phyloP scores from a whole-genome alignment of 768 basidiomycete genomes.

The Chalciporus piperatus region DNA sequence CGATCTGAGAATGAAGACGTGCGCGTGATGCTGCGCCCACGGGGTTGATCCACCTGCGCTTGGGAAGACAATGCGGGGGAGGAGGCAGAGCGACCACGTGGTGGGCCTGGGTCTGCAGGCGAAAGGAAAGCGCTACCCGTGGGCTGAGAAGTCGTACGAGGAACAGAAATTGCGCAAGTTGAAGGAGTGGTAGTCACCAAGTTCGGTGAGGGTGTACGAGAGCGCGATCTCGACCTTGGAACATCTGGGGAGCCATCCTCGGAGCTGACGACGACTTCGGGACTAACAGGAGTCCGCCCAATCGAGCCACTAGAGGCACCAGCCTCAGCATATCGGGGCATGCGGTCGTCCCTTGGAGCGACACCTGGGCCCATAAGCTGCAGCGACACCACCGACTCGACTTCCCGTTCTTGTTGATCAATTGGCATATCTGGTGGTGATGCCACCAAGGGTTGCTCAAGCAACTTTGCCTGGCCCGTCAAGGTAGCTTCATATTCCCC shows the following conservation, averaged over 20 bases:
- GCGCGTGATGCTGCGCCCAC: conserved; percentile 56
- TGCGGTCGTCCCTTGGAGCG: conserved; percentile 13
- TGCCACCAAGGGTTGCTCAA: conserved; percentile 10
- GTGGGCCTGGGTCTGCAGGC: conserved; percentile 22
- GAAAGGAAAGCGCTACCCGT: conserved; percentile 22
- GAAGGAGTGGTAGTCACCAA: conserved; percentile 11
- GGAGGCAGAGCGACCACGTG: conserved; percentile 31
- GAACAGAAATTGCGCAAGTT: conserved; percentile 2
- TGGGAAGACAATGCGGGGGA: conserved; percentile 34
- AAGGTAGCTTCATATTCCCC: conserved; percentile 17
- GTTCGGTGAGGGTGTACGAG: conserved; percentile 46
- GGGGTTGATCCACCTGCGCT: conserved; percentile 30
- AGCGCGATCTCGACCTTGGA: conserved; percentile 33
- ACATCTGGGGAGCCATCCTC: conserved; percentile 33
- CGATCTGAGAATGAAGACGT: conserved; percentile 56
- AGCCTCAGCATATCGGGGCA: conserved; percentile 13
- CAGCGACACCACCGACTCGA: conserved; percentile 15
- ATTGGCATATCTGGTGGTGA: conserved; percentile 3
- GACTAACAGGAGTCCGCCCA: conserved; percentile 11
- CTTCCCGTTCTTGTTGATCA: conserved; percentile 1
- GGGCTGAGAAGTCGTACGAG: conserved; percentile 15
- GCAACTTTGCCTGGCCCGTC: conserved; percentile 10
- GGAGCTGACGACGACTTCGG: conserved; percentile 36
- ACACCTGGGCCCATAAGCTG: conserved; percentile 17
- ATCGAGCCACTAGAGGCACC: conserved; percentile 19